Conservation (phyloP, 257 asterid genomes). For the Leonotis leonurus region DNA sequence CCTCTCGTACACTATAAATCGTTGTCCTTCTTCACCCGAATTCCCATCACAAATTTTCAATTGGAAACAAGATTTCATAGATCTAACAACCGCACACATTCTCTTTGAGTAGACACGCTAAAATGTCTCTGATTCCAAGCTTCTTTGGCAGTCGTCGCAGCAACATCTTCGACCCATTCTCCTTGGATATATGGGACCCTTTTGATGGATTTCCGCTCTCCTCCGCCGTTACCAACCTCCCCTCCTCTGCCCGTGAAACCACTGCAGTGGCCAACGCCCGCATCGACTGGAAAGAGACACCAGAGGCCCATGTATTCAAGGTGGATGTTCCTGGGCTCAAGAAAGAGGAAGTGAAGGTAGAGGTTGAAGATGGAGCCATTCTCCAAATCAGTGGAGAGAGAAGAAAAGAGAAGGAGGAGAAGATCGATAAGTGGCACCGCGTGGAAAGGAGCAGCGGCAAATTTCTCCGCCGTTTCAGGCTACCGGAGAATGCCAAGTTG, state of each 20-base stretch:
- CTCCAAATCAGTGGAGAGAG: conserved; percentile 28
- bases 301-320: conserved; percentile 4
- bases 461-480: conserved; percentile 21
- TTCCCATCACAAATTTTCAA: too few relatives aligned
- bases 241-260: not conserved
- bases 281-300: conserved; percentile 4
- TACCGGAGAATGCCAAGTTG: conserved; percentile 26
- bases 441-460: conserved; percentile 23
- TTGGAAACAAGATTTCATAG: too few relatives aligned
- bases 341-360: not conserved
- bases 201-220: not conserved
- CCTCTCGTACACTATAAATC: too few relatives aligned
- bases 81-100: too few relatives aligned
- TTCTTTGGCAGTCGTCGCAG: conserved; percentile 12
- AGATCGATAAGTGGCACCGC: conserved; percentile 32
- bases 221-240: not conserved
- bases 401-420: conserved; percentile 29
- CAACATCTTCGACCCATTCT: conserved; percentile 17
- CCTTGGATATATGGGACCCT: conserved; percentile 10
- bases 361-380: not conserved
- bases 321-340: conserved; percentile 4
- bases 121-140: conserved; percentile 17
- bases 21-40: too few relatives aligned
- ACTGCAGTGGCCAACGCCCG: not conserved
- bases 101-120: too few relatives aligned